Evolutionary conservation across 179 eudicot species (phyloP).

Genomic region (Vitellaria paradoxa): DNA sequence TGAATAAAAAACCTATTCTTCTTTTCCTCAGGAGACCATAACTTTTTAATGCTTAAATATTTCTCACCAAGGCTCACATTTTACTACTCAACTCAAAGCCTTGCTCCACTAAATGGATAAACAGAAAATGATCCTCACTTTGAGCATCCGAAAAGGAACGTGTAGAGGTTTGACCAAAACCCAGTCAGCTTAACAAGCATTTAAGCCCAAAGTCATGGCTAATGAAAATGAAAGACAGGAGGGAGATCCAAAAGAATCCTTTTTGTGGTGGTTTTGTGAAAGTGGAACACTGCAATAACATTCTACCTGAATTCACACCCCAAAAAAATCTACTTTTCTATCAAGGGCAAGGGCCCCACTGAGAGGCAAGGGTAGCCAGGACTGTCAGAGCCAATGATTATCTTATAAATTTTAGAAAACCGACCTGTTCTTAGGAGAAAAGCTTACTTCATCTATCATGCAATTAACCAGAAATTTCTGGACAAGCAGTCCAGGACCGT

Average conservation of each 20-base stretch:
- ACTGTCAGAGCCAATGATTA: not conserved
- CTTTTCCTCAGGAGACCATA: no score
- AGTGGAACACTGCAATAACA: not conserved
- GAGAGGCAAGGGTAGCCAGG: slow-evolving; percentile 2
- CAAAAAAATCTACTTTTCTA: not conserved
- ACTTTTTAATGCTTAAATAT: not conserved
- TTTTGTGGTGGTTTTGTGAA: not conserved
- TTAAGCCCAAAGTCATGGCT: no score
- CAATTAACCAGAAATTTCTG: not conserved
- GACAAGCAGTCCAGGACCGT: not conserved
- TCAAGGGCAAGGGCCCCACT: not conserved
- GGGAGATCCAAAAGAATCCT: not conserved
- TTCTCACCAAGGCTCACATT: not conserved
- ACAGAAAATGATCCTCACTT: not conserved
- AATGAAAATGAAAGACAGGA: no score
- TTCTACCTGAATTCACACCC: no score
- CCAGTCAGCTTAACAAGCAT: slow-evolving; percentile 5
- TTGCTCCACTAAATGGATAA: not conserved
- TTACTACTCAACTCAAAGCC: slow-evolving; percentile 8
- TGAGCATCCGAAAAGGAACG: not conserved
- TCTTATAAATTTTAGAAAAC: not conserved
- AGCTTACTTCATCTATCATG: not conserved
- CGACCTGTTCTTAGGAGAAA: not conserved
- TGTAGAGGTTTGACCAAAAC: not conserved
- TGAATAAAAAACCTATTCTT: no score